phyloP scores from a whole-genome alignment of 2,329 filamentous ascomycete genomes.

The Rhynchosporium agropyri region DNA sequence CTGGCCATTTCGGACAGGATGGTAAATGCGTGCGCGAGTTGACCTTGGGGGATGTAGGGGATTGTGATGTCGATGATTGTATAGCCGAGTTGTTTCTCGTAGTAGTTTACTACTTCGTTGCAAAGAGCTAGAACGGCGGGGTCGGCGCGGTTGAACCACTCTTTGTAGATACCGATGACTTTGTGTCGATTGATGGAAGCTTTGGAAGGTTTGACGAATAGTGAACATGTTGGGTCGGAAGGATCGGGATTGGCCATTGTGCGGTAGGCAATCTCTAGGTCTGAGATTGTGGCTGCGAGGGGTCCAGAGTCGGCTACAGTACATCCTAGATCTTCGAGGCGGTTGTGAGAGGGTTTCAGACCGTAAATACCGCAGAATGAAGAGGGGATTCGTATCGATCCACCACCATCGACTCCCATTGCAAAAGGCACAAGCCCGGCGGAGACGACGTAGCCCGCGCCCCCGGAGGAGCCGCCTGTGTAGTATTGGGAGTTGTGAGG shows the following conservation, averaged over 20 bases:
- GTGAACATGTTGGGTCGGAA: constrained; percentile 57
- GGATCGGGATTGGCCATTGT: constrained; percentile 74
- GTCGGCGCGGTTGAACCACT: constrained; percentile 72
- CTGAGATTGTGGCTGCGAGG: constrained; percentile 73
- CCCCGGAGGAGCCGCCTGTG: constrained; percentile 86
- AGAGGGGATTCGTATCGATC: constrained; percentile 55
- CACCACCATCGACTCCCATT: constrained; percentile 85
- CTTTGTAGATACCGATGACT: constrained; percentile 68
- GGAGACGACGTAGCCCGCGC: constrained; percentile 82
- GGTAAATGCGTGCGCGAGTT: constrained; percentile 75
- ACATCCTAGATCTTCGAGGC: constrained; percentile 59
- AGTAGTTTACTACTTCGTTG: constrained; percentile 61
- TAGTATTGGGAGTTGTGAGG: constrained; percentile 76
- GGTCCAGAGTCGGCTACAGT: constrained; percentile 70
- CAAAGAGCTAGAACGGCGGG: constrained; percentile 64
- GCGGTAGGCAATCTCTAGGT: constrained; percentile 81
- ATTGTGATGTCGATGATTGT: constrained; percentile 61
- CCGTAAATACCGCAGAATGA: constrained; percentile 61
- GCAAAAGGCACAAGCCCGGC: constrained; percentile 64
- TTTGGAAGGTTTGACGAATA: constrained; percentile 63
- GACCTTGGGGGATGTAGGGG: constrained; percentile 69
- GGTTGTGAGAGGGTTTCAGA: constrained; percentile 76
- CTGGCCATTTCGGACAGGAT: constrained; percentile 73
- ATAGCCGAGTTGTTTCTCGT: constrained; percentile 54
- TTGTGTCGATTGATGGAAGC: constrained; percentile 47